Base-by-base conservation (phyloP, 345 rosid genomes). In the Psidium friedrichsthalianum region DNA sequence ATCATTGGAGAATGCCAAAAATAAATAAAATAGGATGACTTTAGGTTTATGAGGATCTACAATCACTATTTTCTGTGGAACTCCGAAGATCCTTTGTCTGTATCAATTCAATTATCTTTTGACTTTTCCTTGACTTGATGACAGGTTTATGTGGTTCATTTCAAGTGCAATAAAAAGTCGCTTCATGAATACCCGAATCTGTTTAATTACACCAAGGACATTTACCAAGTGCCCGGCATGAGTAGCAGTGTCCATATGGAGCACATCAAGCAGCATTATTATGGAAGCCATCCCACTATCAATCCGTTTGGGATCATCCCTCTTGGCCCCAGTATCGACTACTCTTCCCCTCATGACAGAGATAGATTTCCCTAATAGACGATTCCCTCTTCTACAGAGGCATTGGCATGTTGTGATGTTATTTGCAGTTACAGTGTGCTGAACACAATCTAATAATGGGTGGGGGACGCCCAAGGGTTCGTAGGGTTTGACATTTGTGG, bases 61-160 rank as follows among this genome's bases (percentile, higher is more conserved):
- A 69, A 18, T 10, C 78, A 21, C 78, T 16, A 18, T 32, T 8
- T 32, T 69, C 24, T 69, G 24, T 32, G 78, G 36, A 69, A 32
- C 78, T 69, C 42, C 10, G 13, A 69, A 36, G 47, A 69, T 69
- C 47, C 13, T 69, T 69, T 69, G 47, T 36, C 78, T 69, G 47
- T 22, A 69, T 69, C 78, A 32, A 36, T 69, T 32, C 47, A 69
- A 36, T 69, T 18, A 69, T 69, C 22, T 69, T 69, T 42, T 69
- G 80, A 69, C 80, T 69, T 36, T 69, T 25, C 80, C 80, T 4
- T 18, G 80, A 18, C 80, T 51, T 27, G 52, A n/a, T 59, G 82
- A 29, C 87, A 91, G 93, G 92, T 92, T 44, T 90, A 92, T 83
- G 92, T 89, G 11, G 91, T 92, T 86, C 93, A 92, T 87, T 91